Evolutionary conservation across 805 yeast species (phyloP).

Genomic region (Saturnispora halmiae): DNA sequence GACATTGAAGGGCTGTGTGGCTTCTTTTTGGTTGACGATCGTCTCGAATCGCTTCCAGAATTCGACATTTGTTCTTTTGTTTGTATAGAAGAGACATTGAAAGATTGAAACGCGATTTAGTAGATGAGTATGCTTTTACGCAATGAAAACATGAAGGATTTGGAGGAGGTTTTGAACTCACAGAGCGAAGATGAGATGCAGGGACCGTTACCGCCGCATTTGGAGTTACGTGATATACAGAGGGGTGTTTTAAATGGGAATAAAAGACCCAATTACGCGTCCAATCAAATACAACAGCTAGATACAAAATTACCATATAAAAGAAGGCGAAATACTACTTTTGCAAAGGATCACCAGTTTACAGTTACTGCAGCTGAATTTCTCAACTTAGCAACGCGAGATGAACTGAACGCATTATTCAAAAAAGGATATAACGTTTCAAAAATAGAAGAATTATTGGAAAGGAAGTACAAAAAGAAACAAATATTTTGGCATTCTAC

Average conservation of each 20-base stretch:
- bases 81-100: not conserved
- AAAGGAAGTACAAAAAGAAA: conserved; percentile 24
- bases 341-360: conserved; percentile 28
- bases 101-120: not conserved
- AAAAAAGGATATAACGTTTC: conserved; percentile 19
- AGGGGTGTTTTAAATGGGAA: too few relatives aligned
- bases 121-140: not conserved
- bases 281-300: too few relatives aligned
- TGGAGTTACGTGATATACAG: too few relatives aligned
- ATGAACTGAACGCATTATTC: conserved; percentile 21
- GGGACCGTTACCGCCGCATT: not conserved
- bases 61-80: conserved; percentile 1
- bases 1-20: conserved; percentile 53
- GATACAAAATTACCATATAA: too few relatives aligned
- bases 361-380: conserved; percentile 29
- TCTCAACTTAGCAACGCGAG: conserved; percentile 21
- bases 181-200: conserved; percentile 5
- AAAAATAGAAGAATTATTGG: conserved; percentile 23
- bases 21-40: conserved; percentile 6
- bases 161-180: conserved; percentile 7
- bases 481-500: conserved; percentile 18
- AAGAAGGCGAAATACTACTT: conserved; percentile 21
- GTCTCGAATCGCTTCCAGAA: conserved; percentile 5
- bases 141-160: conserved; percentile 1
- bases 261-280: too few relatives aligned